Evolutionary conservation across 805 yeast species (phyloP).

Genomic region (Kodamaea sagamina): DNA sequence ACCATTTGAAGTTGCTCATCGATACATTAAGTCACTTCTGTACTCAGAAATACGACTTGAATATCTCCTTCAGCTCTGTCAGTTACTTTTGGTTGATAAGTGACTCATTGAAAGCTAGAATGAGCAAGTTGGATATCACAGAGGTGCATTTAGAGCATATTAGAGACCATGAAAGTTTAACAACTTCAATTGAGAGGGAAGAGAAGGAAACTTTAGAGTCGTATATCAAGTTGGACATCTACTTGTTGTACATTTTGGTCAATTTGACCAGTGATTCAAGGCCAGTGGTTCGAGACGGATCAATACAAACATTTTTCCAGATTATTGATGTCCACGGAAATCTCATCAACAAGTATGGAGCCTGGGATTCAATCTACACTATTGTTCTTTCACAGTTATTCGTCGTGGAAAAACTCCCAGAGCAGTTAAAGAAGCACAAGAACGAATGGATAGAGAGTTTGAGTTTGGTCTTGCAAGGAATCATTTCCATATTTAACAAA

Average conservation of each 20-base stretch:
- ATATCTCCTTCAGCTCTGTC: constrained; percentile 87
- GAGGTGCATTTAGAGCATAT: not conserved
- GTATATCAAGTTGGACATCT: constrained; percentile 57
- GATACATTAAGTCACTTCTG: constrained; percentile 75
- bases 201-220: constrained; percentile 10
- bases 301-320: constrained; percentile 84
- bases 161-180: not conserved
- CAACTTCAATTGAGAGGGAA: constrained; percentile 1
- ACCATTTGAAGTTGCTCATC: constrained; percentile 63
- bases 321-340: constrained; percentile 41
- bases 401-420: constrained; percentile 10
- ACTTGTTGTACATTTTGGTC: constrained; percentile 54
- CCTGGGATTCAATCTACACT: constrained; percentile 71
- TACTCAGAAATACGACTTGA: constrained; percentile 69
- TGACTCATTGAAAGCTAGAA: constrained; percentile 53
- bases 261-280: constrained; percentile 64
- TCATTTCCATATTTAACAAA: constrained; percentile 60
- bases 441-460: constrained; percentile 63
- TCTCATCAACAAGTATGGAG: constrained; percentile 11
- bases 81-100: constrained; percentile 92
- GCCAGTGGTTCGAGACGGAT: constrained; percentile 84
- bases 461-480: constrained; percentile 61
- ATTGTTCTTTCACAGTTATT: constrained; percentile 39
- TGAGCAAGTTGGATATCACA: not conserved
- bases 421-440: constrained; percentile 20